Base-by-base conservation (phyloP, 345 rosid genomes). In the Sonneratia caseolaris region DNA sequence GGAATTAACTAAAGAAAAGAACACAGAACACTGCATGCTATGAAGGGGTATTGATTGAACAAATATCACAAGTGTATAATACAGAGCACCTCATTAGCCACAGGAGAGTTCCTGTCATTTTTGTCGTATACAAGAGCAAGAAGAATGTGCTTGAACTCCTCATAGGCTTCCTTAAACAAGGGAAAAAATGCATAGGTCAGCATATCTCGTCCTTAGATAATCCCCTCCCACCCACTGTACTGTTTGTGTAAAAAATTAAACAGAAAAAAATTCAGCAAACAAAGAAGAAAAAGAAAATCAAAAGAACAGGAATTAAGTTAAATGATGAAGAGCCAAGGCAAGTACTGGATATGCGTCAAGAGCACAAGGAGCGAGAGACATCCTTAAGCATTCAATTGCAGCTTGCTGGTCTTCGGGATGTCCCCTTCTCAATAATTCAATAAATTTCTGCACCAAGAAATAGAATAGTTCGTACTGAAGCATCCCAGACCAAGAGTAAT, bases 61-160 rank as follows among this genome's bases (percentile, higher is more conserved):
- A 22, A 61, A 1, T 22, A 61, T 42, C 7, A 42, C 45, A 42
- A 42, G 45, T 8, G 56, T 49, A 49, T 5, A 61, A 61, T 13
- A 27, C 36, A 24, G 36, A 32, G 4, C 36, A 94, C 98, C 98
- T 90, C 96, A 84, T 85, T 85, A 18, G 92, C 89, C 78, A 91
- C 97, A 0, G 97, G 98, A 82, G 98, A 91, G 74, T 75, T 84
- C 74, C 76, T 82, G 72, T 94, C 97, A 78, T 88, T 80, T 82
- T 87, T 76, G 80, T 88, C 92, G 76, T 88, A 94, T 76, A 94
- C 86, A 67, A 91, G 85, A 55, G 96, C 92, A 81, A 94, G 95
- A 80, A 94, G 92, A 53, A 94, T 82, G 80, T 91, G 98, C 86
- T 94, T 94, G 84, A 94, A 91, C 81, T 94, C 98, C 91, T 86